These are phyloP conservation scores for Anthoceros angustus DNA, from an alignment of 225 moss, liverwort and hornwort species.

Conservation along the genomic window DNA sequence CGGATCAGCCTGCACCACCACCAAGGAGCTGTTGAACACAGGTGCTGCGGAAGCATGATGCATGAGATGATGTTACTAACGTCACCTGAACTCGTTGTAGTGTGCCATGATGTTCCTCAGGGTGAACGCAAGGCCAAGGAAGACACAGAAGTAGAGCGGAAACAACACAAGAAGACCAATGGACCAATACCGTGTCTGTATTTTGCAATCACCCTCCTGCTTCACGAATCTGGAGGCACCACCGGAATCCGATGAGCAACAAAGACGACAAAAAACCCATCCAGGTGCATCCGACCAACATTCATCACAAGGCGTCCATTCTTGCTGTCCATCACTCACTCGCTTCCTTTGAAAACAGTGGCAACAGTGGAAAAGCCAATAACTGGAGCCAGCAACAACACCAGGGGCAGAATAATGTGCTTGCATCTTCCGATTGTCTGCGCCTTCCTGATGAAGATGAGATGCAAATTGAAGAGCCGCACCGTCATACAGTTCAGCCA, in stretches of 20 bases:
- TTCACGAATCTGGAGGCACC: neutral
- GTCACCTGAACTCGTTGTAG: constrained; percentile 38
- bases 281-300: neutral
- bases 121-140: constrained; percentile 25
- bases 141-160: constrained; percentile 26
- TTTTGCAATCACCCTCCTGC: constrained; percentile 16
- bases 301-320: neutral
- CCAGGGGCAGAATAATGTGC: constrained; percentile 13
- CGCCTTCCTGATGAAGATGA: constrained; percentile 21
- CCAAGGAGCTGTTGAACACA: neutral
- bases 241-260: constrained; percentile 11
- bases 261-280: neutral
- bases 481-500: constrained; percentile 43
- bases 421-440: constrained; percentile 12
- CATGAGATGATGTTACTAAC: neutral
- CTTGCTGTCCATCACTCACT: constrained; percentile 8
- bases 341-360: constrained; percentile 18
- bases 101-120: constrained; percentile 32
- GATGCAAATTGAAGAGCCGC: constrained; percentile 30
- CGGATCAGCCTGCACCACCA: constrained; percentile 28
- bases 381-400: constrained; percentile 29
- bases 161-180: constrained; percentile 17
- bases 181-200: constrained; percentile 15
- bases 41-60: neutral
- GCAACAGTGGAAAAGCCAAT: constrained; percentile 25